Base-by-base conservation (phyloP, 768 basidiomycete species). In the Nidularia pulvinata region DNA sequence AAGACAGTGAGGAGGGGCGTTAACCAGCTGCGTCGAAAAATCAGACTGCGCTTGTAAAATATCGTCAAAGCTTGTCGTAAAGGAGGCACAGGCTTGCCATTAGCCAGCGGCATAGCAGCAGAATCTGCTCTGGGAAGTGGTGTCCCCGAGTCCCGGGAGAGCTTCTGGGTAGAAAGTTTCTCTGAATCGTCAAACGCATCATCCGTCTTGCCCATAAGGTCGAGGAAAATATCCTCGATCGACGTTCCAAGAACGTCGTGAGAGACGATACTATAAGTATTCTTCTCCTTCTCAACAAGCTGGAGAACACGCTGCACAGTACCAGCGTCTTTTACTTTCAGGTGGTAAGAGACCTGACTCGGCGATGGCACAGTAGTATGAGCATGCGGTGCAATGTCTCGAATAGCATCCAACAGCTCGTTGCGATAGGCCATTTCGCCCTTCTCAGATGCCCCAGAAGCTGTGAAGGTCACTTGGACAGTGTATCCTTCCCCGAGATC, bases 151-250 rank as follows among this genome's bases (percentile, higher is more conserved):
- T 60, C 63, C 37, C 35, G 48, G 11, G 61, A 58, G 14, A 37
- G 22, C 22, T 59, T 57, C 46, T 69, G 63, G 16, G 58, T 58
- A 2, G 50, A 58, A 4, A 25, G 25, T 4, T 25, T 25, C 25
- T 25, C 25, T 25, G 25, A 25, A n/a, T 61, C 58, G 32, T 57
- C 54, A 43, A 62, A 59, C 11, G 63, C 56, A 2, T 55, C 57
- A 11, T 74, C 68, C 30, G 78, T 69, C 13, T 77, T 71, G 46
- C 67, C 67, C 88, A 91, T 90, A 14, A 93, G 68, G 39, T 80
- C 76, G 16, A 93, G 75, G 71, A 93, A 93, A 45, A 93, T 88
- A 53, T 91, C 88, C 65, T 93, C 91, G 39, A 93, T 86, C 6
- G 88, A 83, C 0, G 89, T 86, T 7, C 88, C 85, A 19, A 88